Base-by-base conservation (phyloP, 2,329 filamentous ascomycete genomes). In the Talaromyces sp. region DNA sequence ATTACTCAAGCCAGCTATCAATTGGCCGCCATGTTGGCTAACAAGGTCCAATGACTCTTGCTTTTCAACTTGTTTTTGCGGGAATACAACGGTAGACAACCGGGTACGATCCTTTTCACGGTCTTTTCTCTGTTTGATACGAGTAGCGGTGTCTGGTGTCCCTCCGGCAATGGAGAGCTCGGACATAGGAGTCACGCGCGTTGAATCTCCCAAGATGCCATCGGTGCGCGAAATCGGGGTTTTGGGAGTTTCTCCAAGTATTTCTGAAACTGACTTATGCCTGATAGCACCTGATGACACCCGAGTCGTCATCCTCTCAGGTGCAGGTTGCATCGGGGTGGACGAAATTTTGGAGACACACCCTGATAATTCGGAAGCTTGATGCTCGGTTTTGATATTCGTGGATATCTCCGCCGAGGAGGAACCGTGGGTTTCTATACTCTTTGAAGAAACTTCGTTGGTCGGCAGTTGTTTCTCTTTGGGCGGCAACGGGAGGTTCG, bases 81-180 rank as follows among this genome's bases (percentile, higher is more conserved):
- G 88, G 70, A 96, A 95, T 0, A 93, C 82, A 3, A 95, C 90
- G 0, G 86, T 90, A 1, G 88, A 91, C 14, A 88, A 80, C 66
- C 88, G 88, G 64, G 82, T 86, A 68, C 78, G 71, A 61, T 80
- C 78, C 63, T 86, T 88, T 56, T 84, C 81, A 64, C 80, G 83
- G 32, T 84, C 80, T 65, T 83, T 86, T 43, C 77, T 77, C 61
- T 83, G 81, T 49, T 76, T 78, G 63, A 76, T 73, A 54, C 73
- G 73, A 24, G 73, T 71, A 46, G 73, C 68, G 53, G 72, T 71
- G 50, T 72, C 71, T 19, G 71, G 70, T 11, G 68, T 66, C 19
- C 66, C 64, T 19, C 66, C 65, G 56, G 62, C 62, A 54, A 51
- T 49, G 14, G 62, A 56, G 59, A 69, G 32, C 66, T 66, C 60